Evolutionary conservation across 2,329 filamentous ascomycete species (phyloP), one percentile per base, ranked within the genome.

Genomic region (Drechslerella coelobrocha): DNA sequence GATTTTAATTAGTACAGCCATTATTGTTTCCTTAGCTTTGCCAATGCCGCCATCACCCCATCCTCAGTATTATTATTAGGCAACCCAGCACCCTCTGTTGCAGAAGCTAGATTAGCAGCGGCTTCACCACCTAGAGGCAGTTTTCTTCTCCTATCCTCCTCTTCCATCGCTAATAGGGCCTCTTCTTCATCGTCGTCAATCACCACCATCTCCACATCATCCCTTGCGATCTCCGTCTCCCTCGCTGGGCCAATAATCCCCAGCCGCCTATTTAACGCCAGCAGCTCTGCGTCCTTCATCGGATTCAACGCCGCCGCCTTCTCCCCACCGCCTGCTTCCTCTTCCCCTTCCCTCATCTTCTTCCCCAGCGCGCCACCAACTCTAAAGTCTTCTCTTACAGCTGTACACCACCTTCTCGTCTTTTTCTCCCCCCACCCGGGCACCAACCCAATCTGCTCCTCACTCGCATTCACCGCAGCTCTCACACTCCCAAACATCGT

Each of bases 341-440:
- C 74, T 85, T 88, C 93, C 93, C 97, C 65, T 87, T 85, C 79
- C 19, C 57, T 52, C 54, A 47, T 63, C 48, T 51, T 60, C 48
- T 63, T 63, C 31, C 57, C 21, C 8, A 72, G 12, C 34, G 66
- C 59, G 17, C 72, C 66, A 65, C 72, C 56, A 51, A 73, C 59
- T 56, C 65, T 56, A 53, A 69, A 69, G 53, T 69, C 41, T 39
- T 65, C 61, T 19, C 59, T 47, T 6, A 72, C 53, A 14, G 59
- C 61, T 37, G 37, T 24, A 60, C 59, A 72, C 66, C 59, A 54
- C 89, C 89, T 21, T 97, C 91, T 21, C 26, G 65, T 62, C 79
- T 99, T 99, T 81, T 91, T 92, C 79, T 95, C 91, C 31, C 94
- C 94, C 92, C 92, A 99, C 0, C 94, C 94, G 27, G 88, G 85